Percentiles rank a stretch among this genome's conserved stretches.
Evolutionary conservation across 306 rosid species (phyloP).

Genomic region (Lathyrus aphaca): DNA sequence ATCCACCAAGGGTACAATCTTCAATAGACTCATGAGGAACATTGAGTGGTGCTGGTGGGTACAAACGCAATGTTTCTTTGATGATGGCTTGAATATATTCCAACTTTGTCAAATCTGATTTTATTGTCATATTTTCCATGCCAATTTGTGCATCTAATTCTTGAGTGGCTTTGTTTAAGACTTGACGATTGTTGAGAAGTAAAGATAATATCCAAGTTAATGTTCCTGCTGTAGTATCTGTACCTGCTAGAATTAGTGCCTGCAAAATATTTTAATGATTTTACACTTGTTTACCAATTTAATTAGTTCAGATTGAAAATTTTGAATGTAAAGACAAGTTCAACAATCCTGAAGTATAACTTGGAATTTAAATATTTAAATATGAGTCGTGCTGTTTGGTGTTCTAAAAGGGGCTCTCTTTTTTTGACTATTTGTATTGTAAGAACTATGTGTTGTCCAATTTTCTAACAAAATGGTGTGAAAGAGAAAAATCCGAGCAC

Average conservation of each 20-base stretch:
- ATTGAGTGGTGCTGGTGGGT: slow-evolving; percentile 52
- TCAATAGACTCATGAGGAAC: slow-evolving; percentile 43
- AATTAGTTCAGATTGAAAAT: neutral
- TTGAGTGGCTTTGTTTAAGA: slow-evolving; percentile 26
- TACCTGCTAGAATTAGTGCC: slow-evolving; percentile 36
- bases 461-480: no score
- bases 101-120: slow-evolving; percentile 47
- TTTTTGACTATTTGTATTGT: no score
- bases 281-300: no score
- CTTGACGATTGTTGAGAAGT: slow-evolving; percentile 41
- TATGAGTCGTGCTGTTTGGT: no score
- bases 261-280: slow-evolving; percentile 19
- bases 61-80: slow-evolving; percentile 59
- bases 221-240: slow-evolving; percentile 40
- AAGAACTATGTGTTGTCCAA: no score
- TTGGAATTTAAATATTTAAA: no score
- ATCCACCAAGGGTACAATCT: slow-evolving; percentile 59
- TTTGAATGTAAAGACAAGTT: neutral
- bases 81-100: slow-evolving; percentile 51
- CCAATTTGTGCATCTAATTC: slow-evolving; percentile 43
- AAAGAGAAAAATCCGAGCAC: no score
- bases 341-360: no score
- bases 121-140: slow-evolving; percentile 16
- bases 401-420: no score
- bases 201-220: slow-evolving; percentile 43